phyloP scores from a whole-genome alignment of 306 rosid species.

The Inga oerstediana region DNA sequence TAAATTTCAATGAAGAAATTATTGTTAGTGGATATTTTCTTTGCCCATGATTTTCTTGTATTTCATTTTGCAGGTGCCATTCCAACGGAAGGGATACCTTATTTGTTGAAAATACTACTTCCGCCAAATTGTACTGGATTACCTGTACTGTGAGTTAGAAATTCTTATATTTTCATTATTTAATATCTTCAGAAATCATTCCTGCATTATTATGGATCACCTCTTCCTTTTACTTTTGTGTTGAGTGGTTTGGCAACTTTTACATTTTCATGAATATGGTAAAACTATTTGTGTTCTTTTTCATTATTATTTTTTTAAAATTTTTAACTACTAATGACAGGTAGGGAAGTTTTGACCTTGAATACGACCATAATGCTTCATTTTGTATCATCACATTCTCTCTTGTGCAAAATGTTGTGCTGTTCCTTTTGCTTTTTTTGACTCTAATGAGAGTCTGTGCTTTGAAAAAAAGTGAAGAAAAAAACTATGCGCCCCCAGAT shows the following conservation, averaged over 20 bases:
- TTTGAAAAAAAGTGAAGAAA: not conserved
- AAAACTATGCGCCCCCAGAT: not conserved
- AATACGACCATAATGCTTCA: not conserved
- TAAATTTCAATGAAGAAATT: slow-evolving; percentile 24
- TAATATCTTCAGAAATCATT: slow-evolving; percentile 3
- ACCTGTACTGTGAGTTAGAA: slow-evolving; percentile 69
- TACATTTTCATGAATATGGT: not conserved
- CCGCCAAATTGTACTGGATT: slow-evolving; percentile 81
- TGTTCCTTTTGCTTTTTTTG: not conserved
- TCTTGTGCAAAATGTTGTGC: not conserved
- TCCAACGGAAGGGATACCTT: slow-evolving; percentile 94
- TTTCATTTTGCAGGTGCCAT: slow-evolving; percentile 68
- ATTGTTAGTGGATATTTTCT: not conserved
- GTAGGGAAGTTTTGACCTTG: not conserved
- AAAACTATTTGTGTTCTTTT: not conserved
- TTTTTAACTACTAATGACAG: not conserved
- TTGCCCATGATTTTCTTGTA: slow-evolving; percentile 10
- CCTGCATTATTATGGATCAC: slow-evolving; percentile 18
- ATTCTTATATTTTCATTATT: not conserved
- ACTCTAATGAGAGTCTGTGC: not conserved
- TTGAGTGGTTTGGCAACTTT: not conserved
- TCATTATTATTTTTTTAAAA: not conserved
- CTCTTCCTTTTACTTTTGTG: slow-evolving; percentile 3
- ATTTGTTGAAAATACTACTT: slow-evolving; percentile 87
- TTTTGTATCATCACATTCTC: not conserved